Base-by-base conservation (phyloP, 2,329 filamentous ascomycete genomes). In the Xylaria sp. region DNA sequence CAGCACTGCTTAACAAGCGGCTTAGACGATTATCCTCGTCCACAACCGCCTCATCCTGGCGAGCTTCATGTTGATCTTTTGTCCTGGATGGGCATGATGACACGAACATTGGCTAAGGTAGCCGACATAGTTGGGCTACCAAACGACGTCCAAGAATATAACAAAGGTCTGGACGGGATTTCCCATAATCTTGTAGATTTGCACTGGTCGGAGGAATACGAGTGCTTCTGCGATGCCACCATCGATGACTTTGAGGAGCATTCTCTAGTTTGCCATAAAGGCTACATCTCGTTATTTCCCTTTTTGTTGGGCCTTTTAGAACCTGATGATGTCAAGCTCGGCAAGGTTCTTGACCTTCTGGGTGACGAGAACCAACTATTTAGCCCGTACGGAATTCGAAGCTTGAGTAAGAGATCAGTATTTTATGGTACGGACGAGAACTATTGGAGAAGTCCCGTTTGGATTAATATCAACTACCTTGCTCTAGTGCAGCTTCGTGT, bases 1-100 rank as follows among this genome's bases (percentile, higher is more conserved):
- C 87, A 89, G 54, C 96, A 98, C 78, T 91, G 97, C 68, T 85
- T 99, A 55, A 97, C 96, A 5, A 97, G 94, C 59, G 96, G 96
- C 2, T 87, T 99, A 1, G 96, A 99, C 75, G 96, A 99, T 81
- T 99, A 98, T 77, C 96, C 96, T 56, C 92, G 96, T 55, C 87
- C 96, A 9, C 93, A 97, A 79, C 94, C 96, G 15, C 96, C 96
- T 29, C 94, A 97, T 78, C 95, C 96, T 0, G 95, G 93, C 74
- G 96, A 99, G 87, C 86, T 99, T 56, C 95, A 99, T 78, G 90
- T 96, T 33, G 96, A 99, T 79, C 85, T 98, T 61, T 92, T 99
- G 78, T 92, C 92, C 59, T 99, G 96, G 96, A 92, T 99, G 81
- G 96, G 95, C n/a, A 88, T 97, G 82, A 97, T 97, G 93, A 91